phyloP scores from a whole-genome alignment of 2,329 filamentous ascomycete species.

The Aspergillus sp. region DNA sequence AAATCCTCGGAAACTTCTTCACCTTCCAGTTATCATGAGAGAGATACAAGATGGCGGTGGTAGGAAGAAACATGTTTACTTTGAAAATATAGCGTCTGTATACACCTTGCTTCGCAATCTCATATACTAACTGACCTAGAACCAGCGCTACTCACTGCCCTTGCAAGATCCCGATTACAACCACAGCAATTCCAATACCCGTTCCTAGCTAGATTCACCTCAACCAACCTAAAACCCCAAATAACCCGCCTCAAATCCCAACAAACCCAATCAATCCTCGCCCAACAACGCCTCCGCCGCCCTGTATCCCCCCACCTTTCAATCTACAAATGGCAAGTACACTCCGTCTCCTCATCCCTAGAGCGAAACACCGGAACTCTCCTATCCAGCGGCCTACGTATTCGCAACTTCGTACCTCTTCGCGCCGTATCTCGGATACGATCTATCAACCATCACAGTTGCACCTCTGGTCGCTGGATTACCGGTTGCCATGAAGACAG shows the following conservation, averaged over 20 bases:
- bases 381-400: constrained; percentile 63
- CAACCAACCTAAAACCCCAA: too few species aligned
- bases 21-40: too few species aligned
- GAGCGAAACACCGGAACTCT: constrained; percentile 71
- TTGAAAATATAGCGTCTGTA: too few species aligned
- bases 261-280: constrained; percentile 42
- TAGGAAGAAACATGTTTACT: too few species aligned
- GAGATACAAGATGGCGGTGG: too few species aligned
- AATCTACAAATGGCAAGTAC: constrained; percentile 76
- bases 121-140: constrained; percentile 4
- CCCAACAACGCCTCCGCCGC: constrained; percentile 66
- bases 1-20: too few species aligned
- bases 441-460: constrained; percentile 53
- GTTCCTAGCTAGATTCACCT: too few species aligned
- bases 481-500: constrained; percentile 49
- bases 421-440: constrained; percentile 62
- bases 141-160: too few species aligned
- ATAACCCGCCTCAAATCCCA: too few species aligned
- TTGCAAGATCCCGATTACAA: too few species aligned
- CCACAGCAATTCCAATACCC: too few species aligned
- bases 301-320: constrained; percentile 73
- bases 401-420: constrained; percentile 71
- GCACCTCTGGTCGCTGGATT: constrained; percentile 54
- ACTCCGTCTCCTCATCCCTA: constrained; percentile 65
- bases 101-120: too few species aligned